A percentile compares a stretch with the other conserved stretches of the same genome.
Evolutionary conservation across 176 grass and related monocot species (phyloP).

Genomic region (Hsuehochloa calcarea): DNA sequence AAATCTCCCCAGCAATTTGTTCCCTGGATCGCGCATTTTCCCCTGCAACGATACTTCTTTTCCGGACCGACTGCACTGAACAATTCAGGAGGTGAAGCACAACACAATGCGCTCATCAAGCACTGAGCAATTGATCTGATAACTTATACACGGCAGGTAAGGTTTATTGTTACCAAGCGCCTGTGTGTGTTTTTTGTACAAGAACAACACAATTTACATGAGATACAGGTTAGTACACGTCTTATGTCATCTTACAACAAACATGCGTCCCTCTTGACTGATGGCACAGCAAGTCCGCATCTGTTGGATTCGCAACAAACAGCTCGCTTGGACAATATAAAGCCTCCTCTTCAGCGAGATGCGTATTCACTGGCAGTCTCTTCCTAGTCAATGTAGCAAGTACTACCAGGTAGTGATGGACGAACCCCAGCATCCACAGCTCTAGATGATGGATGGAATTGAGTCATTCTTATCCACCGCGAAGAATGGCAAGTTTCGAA

Average conservation of each 20-base stretch:
- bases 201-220: conserved; percentile 43
- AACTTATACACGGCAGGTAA: conserved; percentile 16
- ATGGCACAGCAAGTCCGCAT: conserved; percentile 17
- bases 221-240: conserved; percentile 35
- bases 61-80: neutral
- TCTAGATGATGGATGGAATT: conserved; percentile 50
- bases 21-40: neutral
- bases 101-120: neutral
- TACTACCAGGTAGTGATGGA: neutral
- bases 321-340: conserved; percentile 43
- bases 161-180: conserved; percentile 56
- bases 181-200: conserved; percentile 48
- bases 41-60: neutral
- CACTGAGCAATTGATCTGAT: neutral
- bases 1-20: neutral
- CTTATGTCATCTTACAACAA: conserved; percentile 48
- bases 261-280: conserved; percentile 24
- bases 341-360: conserved; percentile 27
- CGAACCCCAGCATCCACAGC: neutral
- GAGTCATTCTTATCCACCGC: conserved; percentile 51
- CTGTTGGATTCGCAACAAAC: conserved; percentile 38
- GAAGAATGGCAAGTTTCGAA: conserved; percentile 73
- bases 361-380: conserved; percentile 11
- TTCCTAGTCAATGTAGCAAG: conserved; percentile 28
- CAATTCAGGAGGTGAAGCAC: neutral